These are phyloP conservation scores for Sicyos baderoa DNA, from an alignment of 306 rosid species.

Conservation along the genomic window DNA sequence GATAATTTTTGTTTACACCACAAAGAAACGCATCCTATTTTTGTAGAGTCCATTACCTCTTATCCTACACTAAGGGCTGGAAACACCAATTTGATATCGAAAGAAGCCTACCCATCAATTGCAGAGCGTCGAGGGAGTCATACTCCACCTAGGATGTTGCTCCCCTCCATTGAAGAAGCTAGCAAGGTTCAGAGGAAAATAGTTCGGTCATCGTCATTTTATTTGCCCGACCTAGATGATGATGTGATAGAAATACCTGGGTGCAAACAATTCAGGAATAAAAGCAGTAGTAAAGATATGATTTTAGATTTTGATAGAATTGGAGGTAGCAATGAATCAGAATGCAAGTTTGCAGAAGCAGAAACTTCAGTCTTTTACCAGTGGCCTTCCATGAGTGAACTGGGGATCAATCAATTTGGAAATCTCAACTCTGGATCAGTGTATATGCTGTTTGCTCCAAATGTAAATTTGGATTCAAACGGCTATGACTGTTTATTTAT, in stretches of 20 bases:
- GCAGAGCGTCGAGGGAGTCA: conserved; percentile 92
- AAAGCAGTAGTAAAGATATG: conserved; percentile 27
- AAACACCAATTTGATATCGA: conserved; percentile 25
- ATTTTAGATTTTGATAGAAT: conserved; percentile 28
- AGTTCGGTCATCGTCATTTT: conserved; percentile 54
- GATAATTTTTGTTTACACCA: conserved; percentile 29
- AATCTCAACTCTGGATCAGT: conserved; percentile 32
- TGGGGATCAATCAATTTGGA: conserved; percentile 15
- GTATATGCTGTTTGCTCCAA: conserved; percentile 27
- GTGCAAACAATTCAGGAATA: conserved; percentile 20
- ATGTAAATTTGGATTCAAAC: conserved; percentile 18
- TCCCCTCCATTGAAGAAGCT: conserved; percentile 47
- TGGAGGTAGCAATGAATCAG: neutral
- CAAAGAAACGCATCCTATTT: conserved; percentile 35
- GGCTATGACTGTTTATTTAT: conserved; percentile 22
- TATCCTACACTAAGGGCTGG: conserved; percentile 24
- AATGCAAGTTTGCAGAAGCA: conserved; percentile 9
- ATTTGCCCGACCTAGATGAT: conserved; percentile 42
- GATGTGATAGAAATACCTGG: conserved; percentile 36
- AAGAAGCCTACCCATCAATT: conserved; percentile 49
- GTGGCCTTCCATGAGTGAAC: conserved; percentile 35
- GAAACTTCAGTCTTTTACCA: conserved; percentile 27
- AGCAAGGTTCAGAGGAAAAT: conserved; percentile 34
- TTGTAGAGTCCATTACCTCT: conserved; percentile 34
- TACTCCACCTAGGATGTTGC: conserved; percentile 72